These are phyloP conservation scores for Phialophora tarda DNA, from an alignment of 2,329 filamentous ascomycete genomes.

Conservation along the genomic window DNA sequence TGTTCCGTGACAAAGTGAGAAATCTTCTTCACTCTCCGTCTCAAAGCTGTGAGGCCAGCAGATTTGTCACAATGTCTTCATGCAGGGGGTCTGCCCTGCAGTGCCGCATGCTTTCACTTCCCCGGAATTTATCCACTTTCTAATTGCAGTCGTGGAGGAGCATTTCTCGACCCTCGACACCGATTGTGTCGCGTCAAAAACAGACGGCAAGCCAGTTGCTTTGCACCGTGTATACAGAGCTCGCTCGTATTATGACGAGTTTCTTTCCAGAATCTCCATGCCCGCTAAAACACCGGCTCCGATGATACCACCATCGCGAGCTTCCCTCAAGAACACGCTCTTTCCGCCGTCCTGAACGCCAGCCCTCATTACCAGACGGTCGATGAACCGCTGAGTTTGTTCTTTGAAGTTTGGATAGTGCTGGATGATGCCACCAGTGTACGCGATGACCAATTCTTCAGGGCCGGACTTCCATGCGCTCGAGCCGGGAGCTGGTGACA, in stretches of 20 bases:
- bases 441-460: constrained; percentile 74
- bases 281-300: constrained; percentile 61
- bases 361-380: constrained; percentile 58
- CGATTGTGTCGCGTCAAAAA: neutral
- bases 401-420: constrained; percentile 75
- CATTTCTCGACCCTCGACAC: neutral
- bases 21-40: constrained; percentile 9
- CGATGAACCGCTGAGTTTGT: constrained; percentile 72
- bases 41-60: constrained; percentile 1
- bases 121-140: neutral
- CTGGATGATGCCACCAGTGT: constrained; percentile 80
- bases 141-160: neutral
- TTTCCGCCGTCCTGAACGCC: constrained; percentile 55
- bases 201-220: neutral
- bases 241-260: constrained; percentile 2
- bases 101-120: neutral
- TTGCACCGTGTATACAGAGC: neutral
- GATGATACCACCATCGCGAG: constrained; percentile 61
- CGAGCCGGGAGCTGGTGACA: constrained; percentile 39
- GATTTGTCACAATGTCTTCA: constrained; percentile 5
- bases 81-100: constrained; percentile 7
- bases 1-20: constrained; percentile 20
- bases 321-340: constrained; percentile 58
- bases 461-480: constrained; percentile 43
- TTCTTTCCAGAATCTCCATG: constrained; percentile 45